These are phyloP conservation scores for Spathaspora gorwiae DNA, from an alignment of 805 yeast species.

Conservation along the genomic window DNA sequence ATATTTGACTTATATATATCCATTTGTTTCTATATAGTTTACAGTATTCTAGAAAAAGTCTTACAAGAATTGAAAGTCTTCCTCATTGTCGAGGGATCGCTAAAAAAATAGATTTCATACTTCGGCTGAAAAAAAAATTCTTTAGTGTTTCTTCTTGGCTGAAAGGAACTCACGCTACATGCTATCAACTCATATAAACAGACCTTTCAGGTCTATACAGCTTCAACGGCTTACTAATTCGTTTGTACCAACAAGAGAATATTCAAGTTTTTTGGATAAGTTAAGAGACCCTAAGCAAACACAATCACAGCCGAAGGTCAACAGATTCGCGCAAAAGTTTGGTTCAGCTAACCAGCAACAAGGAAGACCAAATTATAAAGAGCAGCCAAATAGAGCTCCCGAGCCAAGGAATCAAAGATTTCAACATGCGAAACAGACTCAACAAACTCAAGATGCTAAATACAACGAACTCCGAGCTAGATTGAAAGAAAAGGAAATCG, in stretches of 20 bases:
- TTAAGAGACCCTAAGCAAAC: neutral
- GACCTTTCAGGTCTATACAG: neutral
- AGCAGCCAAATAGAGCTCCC: neutral
- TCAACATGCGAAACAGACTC: neutral
- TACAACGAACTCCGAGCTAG: neutral
- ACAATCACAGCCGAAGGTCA: slow-evolving; percentile 14
- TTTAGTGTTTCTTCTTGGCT: too few relatives aligned
- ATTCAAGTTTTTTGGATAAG: neutral
- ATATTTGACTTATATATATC: too few relatives aligned
- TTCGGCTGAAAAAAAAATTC: too few relatives aligned
- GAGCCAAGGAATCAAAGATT: neutral
- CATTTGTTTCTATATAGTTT: too few relatives aligned
- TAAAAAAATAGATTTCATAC: too few relatives aligned
- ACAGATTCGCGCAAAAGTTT: slow-evolving; percentile 27
- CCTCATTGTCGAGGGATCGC: too few relatives aligned
- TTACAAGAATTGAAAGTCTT: too few relatives aligned
- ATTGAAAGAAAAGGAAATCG: neutral
- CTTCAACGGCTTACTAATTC: neutral
- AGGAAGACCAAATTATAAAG: neutral
- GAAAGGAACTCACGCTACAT: too few relatives aligned
- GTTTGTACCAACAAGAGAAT: neutral
- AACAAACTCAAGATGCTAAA: slow-evolving; percentile 1
- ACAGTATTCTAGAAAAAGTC: too few relatives aligned
- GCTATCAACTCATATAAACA: neutral
- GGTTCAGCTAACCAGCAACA: neutral